phyloP scores from a whole-genome alignment of 140 eudicot species.

The Oenanthe javanica region DNA sequence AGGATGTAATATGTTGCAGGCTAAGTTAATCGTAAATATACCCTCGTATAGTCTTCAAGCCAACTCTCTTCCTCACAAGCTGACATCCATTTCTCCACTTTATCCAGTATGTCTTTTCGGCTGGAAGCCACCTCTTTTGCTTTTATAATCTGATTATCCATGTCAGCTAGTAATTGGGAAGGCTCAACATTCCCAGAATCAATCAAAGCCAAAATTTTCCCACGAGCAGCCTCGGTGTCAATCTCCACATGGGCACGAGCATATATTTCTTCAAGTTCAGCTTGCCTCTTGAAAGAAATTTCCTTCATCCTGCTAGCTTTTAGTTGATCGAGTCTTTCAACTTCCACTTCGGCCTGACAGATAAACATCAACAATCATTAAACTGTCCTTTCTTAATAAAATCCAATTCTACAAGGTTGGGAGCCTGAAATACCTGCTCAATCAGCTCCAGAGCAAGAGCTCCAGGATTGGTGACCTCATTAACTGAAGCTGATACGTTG shows the following conservation, averaged over 20 bases:
- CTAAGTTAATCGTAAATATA: neutral
- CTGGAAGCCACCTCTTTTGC: slow-evolving; percentile 94
- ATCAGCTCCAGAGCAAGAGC: slow-evolving; percentile 81
- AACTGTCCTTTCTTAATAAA: neutral
- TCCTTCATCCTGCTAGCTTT: slow-evolving; percentile 96
- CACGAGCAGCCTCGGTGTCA: slow-evolving; percentile 64
- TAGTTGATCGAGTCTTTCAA: slow-evolving; percentile 72
- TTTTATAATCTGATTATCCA: slow-evolving; percentile 69
- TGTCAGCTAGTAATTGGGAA: slow-evolving; percentile 73
- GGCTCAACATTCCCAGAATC: slow-evolving; percentile 90
- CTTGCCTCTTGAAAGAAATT: slow-evolving; percentile 85
- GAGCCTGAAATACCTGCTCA: slow-evolving; percentile 50
- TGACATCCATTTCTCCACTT: slow-evolving; percentile 97
- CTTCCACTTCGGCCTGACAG: slow-evolving; percentile 77
- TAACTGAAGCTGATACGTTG: slow-evolving; percentile 68
- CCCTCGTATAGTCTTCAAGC: slow-evolving; percentile 63
- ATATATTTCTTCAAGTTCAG: slow-evolving; percentile 82
- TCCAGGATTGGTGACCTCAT: slow-evolving; percentile 65
- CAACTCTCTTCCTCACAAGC: slow-evolving; percentile 79
- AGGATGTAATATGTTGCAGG: neutral
- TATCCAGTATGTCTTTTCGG: slow-evolving; percentile 91
- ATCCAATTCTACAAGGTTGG: neutral
- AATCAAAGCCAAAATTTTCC: slow-evolving; percentile 58
- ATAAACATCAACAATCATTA: no score
- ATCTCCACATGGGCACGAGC: slow-evolving; percentile 78